phyloP scores from a whole-genome alignment of 2,329 filamentous ascomycete genomes.

The Pezicula neosporulosa region DNA sequence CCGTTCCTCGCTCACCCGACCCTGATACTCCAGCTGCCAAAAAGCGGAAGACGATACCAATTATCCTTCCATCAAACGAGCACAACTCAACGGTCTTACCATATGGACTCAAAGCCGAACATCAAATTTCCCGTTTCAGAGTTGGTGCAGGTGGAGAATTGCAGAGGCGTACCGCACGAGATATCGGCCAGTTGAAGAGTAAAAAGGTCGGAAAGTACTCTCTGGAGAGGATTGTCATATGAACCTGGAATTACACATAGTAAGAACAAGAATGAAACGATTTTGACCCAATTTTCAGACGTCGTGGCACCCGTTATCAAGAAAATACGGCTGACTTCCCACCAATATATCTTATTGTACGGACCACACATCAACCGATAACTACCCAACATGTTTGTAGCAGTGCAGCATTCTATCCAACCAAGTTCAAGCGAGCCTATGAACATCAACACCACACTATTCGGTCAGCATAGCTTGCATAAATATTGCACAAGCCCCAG shows the following conservation, averaged over 20 bases:
- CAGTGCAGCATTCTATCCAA: too few relatives aligned
- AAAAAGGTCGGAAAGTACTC: slow-evolving; percentile 81
- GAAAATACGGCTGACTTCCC: too few relatives aligned
- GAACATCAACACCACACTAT: neutral
- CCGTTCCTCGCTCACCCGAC: slow-evolving; percentile 4
- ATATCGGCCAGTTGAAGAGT: slow-evolving; percentile 74
- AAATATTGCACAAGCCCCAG: slow-evolving; percentile 1
- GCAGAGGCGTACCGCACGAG: slow-evolving; percentile 63
- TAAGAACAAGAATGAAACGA: neutral
- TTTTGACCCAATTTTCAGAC: too few relatives aligned
- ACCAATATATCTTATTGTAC: too few relatives aligned
- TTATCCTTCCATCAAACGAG: slow-evolving; percentile 41
- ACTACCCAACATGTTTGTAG: too few relatives aligned
- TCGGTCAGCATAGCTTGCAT: too few relatives aligned
- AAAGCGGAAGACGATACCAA: slow-evolving; percentile 37
- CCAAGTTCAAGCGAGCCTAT: slow-evolving; percentile 6
- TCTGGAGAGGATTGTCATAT: slow-evolving; percentile 72
- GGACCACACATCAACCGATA: too few relatives aligned
- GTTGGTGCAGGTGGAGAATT: slow-evolving; percentile 68
- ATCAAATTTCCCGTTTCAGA: slow-evolving; percentile 50
- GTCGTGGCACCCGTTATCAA: too few relatives aligned
- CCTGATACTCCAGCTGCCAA: slow-evolving; percentile 3
- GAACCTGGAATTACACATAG: slow-evolving; percentile 13
- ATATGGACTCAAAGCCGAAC: slow-evolving; percentile 64
- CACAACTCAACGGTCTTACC: slow-evolving; percentile 54